Percentiles rank a stretch among this genome's conserved stretches.
Evolutionary conservation across 2,329 filamentous ascomycete genomes (phyloP).

Genomic region (Verticillium albo-atrum): DNA sequence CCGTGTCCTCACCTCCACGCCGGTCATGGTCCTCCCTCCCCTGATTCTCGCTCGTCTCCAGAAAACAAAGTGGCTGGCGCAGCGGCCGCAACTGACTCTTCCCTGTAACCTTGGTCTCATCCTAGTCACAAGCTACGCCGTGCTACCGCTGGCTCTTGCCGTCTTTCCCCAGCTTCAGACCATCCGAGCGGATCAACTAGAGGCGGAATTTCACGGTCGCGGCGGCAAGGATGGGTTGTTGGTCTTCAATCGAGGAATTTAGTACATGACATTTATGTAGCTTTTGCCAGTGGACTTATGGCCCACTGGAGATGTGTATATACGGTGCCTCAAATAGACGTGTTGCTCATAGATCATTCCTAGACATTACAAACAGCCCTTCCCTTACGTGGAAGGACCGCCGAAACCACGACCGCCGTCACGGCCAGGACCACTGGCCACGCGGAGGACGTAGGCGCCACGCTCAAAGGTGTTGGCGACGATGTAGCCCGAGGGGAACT

Average conservation of each 20-base stretch:
- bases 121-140: constrained; percentile 79
- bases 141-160: constrained; percentile 81
- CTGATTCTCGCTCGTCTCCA: constrained; percentile 82
- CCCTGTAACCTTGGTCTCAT: constrained; percentile 88
- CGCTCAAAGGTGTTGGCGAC: constrained; percentile 45
- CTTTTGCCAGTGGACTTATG: neutral
- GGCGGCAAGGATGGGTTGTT: neutral
- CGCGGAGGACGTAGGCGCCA: constrained; percentile 28
- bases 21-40: constrained; percentile 95
- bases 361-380: neutral
- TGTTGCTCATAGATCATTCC: neutral
- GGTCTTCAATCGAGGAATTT: neutral
- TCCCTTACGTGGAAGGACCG: neutral
- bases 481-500: constrained; percentile 37
- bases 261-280: neutral
- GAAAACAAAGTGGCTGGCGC: constrained; percentile 74
- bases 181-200: constrained; percentile 69
- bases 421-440: neutral
- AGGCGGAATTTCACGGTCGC: constrained; percentile 34
- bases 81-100: constrained; percentile 69
- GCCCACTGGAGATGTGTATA: neutral
- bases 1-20: constrained; percentile 87
- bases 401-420: neutral
- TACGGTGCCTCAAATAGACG: neutral
- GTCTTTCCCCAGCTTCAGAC: constrained; percentile 90